phyloP scores from a whole-genome alignment of 768 basidiomycete genomes.

The Podaxis pistillaris region DNA sequence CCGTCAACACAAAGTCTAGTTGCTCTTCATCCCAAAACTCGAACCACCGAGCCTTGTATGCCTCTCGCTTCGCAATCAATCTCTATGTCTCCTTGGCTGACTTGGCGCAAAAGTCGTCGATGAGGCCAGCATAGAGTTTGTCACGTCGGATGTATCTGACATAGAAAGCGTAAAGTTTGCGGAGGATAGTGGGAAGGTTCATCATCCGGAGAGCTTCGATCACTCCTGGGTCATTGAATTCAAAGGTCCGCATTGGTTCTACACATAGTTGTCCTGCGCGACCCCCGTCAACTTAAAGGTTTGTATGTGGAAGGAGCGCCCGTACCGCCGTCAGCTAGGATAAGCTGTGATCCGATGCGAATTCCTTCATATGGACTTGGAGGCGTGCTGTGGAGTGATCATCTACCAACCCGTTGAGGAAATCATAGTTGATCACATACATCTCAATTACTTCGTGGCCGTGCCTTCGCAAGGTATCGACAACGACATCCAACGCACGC shows the following conservation, averaged over 20 bases:
- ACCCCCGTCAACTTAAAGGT: neutral
- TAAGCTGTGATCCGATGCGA: conserved; percentile 49
- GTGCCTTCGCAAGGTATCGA: conserved; percentile 37
- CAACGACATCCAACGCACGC: conserved; percentile 50
- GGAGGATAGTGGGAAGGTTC: conserved; percentile 45
- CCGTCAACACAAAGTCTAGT: conserved; percentile 59
- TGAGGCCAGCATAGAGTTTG: conserved; percentile 49
- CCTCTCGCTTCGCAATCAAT: conserved; percentile 46
- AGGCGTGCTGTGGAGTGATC: conserved; percentile 28
- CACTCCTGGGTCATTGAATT: conserved; percentile 51
- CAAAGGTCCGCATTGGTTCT: conserved; percentile 34
- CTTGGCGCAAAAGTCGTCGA: conserved; percentile 46
- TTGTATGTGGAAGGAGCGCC: neutral
- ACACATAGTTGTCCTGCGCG: conserved; percentile 24
- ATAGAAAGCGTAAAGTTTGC: conserved; percentile 49
- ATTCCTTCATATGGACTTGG: conserved; percentile 52
- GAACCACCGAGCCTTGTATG: conserved; percentile 40
- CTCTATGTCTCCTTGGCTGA: conserved; percentile 43
- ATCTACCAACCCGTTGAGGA: neutral
- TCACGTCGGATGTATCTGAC: conserved; percentile 51
- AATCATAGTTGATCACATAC: conserved; percentile 27
- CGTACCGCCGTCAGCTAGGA: conserved; percentile 49
- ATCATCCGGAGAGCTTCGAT: conserved; percentile 36
- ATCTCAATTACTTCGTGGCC: conserved; percentile 51
- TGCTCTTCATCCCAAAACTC: conserved; percentile 37